Conservation (phyloP, 2,329 filamentous ascomycete species). For the Colletotrichum liaoningense region DNA sequence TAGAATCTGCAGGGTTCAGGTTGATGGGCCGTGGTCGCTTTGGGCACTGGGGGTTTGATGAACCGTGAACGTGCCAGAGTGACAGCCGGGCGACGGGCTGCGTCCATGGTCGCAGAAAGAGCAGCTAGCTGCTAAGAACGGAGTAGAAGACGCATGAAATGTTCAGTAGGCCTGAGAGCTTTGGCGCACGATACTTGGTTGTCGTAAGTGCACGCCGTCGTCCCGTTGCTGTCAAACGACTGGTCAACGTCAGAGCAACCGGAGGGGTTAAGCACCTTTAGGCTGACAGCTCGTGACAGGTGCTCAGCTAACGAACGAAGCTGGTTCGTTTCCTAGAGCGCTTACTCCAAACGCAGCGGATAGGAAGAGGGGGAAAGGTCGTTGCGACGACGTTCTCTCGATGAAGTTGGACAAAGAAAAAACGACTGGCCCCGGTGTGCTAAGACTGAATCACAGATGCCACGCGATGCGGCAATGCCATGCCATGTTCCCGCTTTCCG, state of each 20-base stretch:
- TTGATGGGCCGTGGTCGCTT: constrained; percentile 7
- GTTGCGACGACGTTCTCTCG: constrained; percentile 19
- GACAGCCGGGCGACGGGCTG: constrained; percentile 25
- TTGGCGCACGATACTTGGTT: constrained; percentile 14
- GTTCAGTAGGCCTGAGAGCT: not conserved
- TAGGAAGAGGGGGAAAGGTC: not conserved
- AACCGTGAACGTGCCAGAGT: constrained; percentile 22
- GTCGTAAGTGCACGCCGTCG: constrained; percentile 11
- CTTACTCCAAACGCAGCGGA: constrained; percentile 28
- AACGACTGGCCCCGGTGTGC: constrained; percentile 26
- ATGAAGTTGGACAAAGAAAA: constrained; percentile 28
- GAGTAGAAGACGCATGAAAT: not conserved
- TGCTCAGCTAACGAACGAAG: constrained; percentile 11
- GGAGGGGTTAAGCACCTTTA: constrained; percentile 9
- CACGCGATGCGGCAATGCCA: not conserved
- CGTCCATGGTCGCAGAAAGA: constrained; percentile 24
- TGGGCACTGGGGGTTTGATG: constrained; percentile 1
- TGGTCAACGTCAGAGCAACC: constrained; percentile 25
- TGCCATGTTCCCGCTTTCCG: constrained; percentile 7
- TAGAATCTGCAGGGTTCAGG: constrained; percentile 14
- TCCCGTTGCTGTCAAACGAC: constrained; percentile 22
- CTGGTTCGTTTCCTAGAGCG: constrained; percentile 20
- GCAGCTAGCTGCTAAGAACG: not conserved
- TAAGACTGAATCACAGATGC: constrained; percentile 16
- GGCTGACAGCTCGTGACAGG: constrained; percentile 16